A percentile compares a stretch with the other conserved stretches of the same genome.
These are phyloP conservation scores for Elongisporangium prolatum DNA, from an alignment of 352 stramenopile genomes.

Conservation along the genomic window DNA sequence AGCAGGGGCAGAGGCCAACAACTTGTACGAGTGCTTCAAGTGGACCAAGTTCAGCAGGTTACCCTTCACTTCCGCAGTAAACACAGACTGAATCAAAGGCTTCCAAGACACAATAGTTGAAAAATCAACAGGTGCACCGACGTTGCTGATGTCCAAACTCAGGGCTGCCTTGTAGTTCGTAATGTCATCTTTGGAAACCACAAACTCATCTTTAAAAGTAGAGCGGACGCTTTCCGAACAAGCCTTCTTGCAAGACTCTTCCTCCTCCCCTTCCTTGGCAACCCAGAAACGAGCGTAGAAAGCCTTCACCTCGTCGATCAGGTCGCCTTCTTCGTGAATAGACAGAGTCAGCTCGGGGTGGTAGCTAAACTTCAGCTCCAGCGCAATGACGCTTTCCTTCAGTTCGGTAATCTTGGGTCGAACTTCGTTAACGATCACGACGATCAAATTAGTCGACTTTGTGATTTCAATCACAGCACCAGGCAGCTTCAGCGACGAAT, in stretches of 20 bases:
- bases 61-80: conserved; percentile 74
- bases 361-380: conserved; percentile 59
- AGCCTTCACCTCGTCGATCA: conserved; percentile 54
- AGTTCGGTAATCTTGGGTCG: conserved; percentile 52
- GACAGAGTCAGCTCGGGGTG: conserved; percentile 36
- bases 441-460: conserved; percentile 28
- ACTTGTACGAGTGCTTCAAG: conserved; percentile 81
- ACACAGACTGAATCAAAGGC: conserved; percentile 78
- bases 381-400: conserved; percentile 27
- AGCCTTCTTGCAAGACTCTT: conserved; percentile 47
- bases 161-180: conserved; percentile 56
- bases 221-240: conserved; percentile 56
- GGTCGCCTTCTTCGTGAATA: conserved; percentile 42
- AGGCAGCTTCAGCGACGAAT: conserved; percentile 23
- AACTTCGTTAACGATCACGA: conserved; percentile 47
- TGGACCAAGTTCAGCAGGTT: conserved; percentile 84
- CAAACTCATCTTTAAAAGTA: conserved; percentile 61
- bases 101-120: conserved; percentile 78
- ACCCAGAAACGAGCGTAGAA: conserved; percentile 82
- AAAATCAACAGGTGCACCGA: conserved; percentile 59
- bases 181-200: conserved; percentile 50
- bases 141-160: conserved; percentile 23
- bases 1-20: conserved; percentile 27
- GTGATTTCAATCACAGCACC: conserved; percentile 51
- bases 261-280: conserved; percentile 50